Base-by-base conservation (phyloP, 352 stramenopile genomes). In the Globisporangium orthogonon region DNA sequence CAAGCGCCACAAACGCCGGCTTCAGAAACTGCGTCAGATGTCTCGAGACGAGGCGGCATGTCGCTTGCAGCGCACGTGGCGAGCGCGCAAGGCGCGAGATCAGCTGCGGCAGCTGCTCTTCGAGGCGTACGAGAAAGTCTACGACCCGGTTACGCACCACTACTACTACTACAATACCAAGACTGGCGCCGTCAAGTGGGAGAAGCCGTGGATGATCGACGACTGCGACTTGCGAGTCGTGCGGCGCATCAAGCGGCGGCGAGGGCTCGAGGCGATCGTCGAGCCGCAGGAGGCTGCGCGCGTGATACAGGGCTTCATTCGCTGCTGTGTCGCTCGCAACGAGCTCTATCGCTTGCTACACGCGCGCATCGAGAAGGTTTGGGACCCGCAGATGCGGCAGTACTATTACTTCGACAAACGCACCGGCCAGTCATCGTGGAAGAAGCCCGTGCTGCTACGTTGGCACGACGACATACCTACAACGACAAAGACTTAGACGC, bases 341-440 rank as follows among this genome's bases (percentile, higher is more conserved):
- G 56, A 80, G 39, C 67, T 89, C 11, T 63, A 80, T 17, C 56
- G 50, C 1, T 48, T 75, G 46, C 59, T 91, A 17, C 52, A 70
- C 30, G 53, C 60, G 18, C 81, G 79, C 31, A 79, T 93, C 23
- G 68, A 90, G 30, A 88, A 87, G 69, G 65, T 91, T 9, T 90
- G 73, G 57, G 83, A 91, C 52, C 65, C 73, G 4, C 66, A 86
- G 29, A 78, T 66, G 50, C 71, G 75, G 54, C 75, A 83, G 44
- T 91, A 78, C 52, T 92, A 90, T 68, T 92, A 92, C 70, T 93
- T 88, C 65, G 81, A 93, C 73, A 80, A 76, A 61, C 66, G 74
- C 55, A 91, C 70, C 35, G 73, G 73, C 15, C 71, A 86, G 67
- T 93, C 80, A n/a, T 78, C 73, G 31, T 93, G 78, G 80, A 87